Conservation (phyloP, 768 basidiomycete species). For the Kwoniella dendrophila region DNA sequence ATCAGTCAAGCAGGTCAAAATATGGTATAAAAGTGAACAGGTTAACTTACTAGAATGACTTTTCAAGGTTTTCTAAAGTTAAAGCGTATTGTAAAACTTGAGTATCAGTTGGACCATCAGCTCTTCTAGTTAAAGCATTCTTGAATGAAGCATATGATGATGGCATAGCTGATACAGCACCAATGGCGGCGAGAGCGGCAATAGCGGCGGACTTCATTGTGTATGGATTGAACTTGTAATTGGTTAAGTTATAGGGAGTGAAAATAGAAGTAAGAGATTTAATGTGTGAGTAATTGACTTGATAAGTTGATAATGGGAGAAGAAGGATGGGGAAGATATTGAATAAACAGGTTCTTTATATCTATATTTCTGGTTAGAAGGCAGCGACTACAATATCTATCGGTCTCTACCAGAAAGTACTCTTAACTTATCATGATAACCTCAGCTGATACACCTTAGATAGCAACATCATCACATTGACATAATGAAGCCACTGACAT, state of each 20-base stretch:
- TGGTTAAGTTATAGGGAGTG: background rate
- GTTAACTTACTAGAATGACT: constrained; percentile 47
- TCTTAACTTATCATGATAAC: too few species aligned
- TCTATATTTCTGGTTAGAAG: constrained; percentile 1
- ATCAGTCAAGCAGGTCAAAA: background rate
- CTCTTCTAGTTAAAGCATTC: constrained; percentile 16
- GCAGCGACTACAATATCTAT: too few species aligned
- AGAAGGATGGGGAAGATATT: constrained; percentile 1
- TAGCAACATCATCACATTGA: background rate
- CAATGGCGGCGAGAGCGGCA: constrained; percentile 31
- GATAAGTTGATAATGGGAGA: background rate
- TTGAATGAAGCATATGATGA: constrained; percentile 21
- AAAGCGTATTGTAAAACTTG: constrained; percentile 51
- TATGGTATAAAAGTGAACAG: background rate
- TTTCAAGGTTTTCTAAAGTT: constrained; percentile 52
- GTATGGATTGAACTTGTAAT: background rate
- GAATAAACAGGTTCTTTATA: background rate
- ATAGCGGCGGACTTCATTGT: constrained; percentile 31
- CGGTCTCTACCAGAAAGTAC: too few species aligned
- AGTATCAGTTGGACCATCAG: constrained; percentile 27
- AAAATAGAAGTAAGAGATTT: background rate
- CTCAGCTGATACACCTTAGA: too few species aligned
- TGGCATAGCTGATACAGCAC: constrained; percentile 28
- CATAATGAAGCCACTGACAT: background rate
- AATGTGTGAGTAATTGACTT: background rate